These are phyloP conservation scores for Diplosphaera chodatii DNA, from an alignment of 139 green algal species.

Conservation along the genomic window DNA sequence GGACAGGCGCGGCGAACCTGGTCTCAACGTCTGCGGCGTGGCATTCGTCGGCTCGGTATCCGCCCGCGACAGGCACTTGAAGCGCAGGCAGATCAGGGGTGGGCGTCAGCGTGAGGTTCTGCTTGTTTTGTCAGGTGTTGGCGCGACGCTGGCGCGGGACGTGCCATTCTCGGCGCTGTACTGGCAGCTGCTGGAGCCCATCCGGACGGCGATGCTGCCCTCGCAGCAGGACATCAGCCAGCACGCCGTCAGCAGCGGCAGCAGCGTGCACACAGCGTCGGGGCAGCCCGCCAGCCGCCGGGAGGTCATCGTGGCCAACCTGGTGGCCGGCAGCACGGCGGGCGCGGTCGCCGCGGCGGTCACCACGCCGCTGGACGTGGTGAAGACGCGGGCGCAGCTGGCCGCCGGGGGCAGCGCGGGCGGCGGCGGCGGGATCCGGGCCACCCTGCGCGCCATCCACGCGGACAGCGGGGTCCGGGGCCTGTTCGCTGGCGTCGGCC, in stretches of 20 bases:
- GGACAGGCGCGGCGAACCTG: no score
- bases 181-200: constrained; percentile 83
- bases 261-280: background rate
- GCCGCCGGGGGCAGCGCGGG: background rate
- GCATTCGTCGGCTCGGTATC: no score
- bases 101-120: no score
- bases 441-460: constrained; percentile 41
- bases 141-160: constrained; percentile 77
- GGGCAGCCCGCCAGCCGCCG: background rate
- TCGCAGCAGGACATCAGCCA: background rate
- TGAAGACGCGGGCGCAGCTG: constrained; percentile 88
- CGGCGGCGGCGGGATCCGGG: constrained; percentile 2
- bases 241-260: constrained; percentile 2
- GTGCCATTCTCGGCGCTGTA: constrained; percentile 94
- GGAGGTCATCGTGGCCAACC: constrained; percentile 10
- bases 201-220: constrained; percentile 45
- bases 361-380: constrained; percentile 94
- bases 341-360: constrained; percentile 69
- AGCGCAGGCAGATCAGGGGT: no score
- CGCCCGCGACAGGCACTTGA: no score
- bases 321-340: constrained; percentile 48
- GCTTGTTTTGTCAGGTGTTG: no score
- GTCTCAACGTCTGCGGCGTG: no score
- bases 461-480: constrained; percentile 45
- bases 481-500: constrained; percentile 72